Evolutionary conservation across 768 basidiomycete genomes (phyloP).

Genomic region (Amanita jacksonii): DNA sequence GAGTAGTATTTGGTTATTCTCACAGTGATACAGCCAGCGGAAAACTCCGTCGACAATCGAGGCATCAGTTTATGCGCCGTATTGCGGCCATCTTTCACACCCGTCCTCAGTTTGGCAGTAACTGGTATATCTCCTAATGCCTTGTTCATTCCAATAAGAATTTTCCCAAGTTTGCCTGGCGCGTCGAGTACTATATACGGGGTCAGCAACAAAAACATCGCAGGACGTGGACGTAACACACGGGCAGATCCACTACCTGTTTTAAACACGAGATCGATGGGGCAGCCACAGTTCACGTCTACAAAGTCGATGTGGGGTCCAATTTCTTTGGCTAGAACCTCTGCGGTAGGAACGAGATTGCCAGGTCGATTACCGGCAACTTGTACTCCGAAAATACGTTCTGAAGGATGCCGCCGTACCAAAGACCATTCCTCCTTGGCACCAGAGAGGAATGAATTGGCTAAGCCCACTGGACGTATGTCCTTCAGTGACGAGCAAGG

Average conservation of each 20-base stretch:
- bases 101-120: constrained; percentile 87
- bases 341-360: constrained; percentile 71
- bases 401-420: constrained; percentile 80
- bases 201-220: background rate
- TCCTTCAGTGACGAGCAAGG: background rate
- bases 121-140: constrained; percentile 88
- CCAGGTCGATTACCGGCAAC: constrained; percentile 83
- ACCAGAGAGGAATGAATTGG: constrained; percentile 78
- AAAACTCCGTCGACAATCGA: constrained; percentile 48
- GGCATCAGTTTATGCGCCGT: constrained; percentile 89
- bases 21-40: constrained; percentile 35
- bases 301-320: constrained; percentile 73
- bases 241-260: constrained; percentile 84
- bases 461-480: constrained; percentile 74
- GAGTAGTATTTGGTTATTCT: constrained; percentile 9
- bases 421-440: constrained; percentile 95
- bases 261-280: constrained; percentile 93
- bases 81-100: constrained; percentile 83
- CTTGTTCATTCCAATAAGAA: constrained; percentile 83
- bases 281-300: constrained; percentile 94
- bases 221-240: constrained; percentile 29
- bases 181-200: constrained; percentile 66
- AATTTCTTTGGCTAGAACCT: constrained; percentile 66
- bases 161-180: constrained; percentile 74
- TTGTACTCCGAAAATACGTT: constrained; percentile 84